Evolutionary conservation across 2,329 filamentous ascomycete genomes (phyloP).

Genomic region (Ascochyta viciae-villosae): DNA sequence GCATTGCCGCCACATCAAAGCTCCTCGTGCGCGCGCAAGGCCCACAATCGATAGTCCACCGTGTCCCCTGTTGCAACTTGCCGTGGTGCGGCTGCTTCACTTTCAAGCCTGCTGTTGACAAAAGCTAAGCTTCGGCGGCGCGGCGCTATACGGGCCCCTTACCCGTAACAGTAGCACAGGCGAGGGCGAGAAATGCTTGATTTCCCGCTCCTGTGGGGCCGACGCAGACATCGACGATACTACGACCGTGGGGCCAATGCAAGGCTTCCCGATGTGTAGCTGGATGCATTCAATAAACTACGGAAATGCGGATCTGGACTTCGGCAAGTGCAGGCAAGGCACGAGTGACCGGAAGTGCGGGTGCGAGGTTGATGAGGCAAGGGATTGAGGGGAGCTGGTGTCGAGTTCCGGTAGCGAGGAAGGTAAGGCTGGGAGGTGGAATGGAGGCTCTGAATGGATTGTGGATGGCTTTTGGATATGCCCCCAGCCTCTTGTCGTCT

Average conservation of each 20-base stretch:
- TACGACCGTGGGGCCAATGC: constrained; percentile 5
- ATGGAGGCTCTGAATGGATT: background rate
- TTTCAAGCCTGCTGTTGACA: background rate
- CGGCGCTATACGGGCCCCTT: constrained; percentile 6
- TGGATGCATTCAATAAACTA: constrained; percentile 10
- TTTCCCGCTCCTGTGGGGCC: constrained; percentile 6
- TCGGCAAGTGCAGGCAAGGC: constrained; percentile 5
- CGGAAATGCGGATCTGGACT: background rate
- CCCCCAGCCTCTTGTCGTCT: background rate
- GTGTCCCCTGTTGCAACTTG: background rate
- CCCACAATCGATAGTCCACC: constrained; percentile 2
- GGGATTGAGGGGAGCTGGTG: background rate
- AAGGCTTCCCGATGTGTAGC: constrained; percentile 13
- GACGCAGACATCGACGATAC: background rate
- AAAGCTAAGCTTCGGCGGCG: constrained; percentile 12
- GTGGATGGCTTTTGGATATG: background rate
- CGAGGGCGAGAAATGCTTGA: constrained; percentile 16
- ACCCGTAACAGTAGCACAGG: constrained; percentile 9
- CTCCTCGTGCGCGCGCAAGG: background rate
- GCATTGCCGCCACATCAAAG: background rate
- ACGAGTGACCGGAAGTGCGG: background rate
- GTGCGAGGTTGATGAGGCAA: constrained; percentile 2
- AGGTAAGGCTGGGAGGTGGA: constrained; percentile 14
- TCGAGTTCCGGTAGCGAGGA: constrained; percentile 11
- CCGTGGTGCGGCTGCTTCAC: background rate